Base-by-base conservation (phyloP, 192 early-diverging fungal species). In the Coemansia sp. region DNA sequence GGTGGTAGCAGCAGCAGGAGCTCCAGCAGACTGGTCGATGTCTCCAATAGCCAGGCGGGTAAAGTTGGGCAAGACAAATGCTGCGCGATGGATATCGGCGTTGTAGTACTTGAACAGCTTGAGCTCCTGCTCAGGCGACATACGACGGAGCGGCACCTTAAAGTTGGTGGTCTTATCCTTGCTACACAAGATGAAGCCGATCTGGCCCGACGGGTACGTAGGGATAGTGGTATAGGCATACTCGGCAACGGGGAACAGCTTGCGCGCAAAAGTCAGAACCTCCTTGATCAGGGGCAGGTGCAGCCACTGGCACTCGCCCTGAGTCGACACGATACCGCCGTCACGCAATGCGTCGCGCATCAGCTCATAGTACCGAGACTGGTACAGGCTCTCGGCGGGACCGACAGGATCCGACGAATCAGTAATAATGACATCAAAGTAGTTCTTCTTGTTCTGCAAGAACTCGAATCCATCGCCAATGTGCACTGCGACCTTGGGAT, bases 301-400 rank as follows among this genome's bases (percentile, higher is more conserved):
- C 61, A 99, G 92, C 96, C 98, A 99, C 87, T 94, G 92, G 90
- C 98, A 98, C 88, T 99, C 98, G 82, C 94, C 96, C 88, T 99
- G 98, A 35, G 95, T 95, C 80, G 91, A 93, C 75, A 99, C 89
- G 63, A 98, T 91, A 75, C 98, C 98, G 40, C 91, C 93, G 11
- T 86, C 86, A 49, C 90, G 89, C 80, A 99, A 86, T 23, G 96
- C 92, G 58, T 90, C 88, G 82, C 91, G 88, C 93, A 99, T 94
- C 65, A 99, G 87, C 76, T 95, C 88, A 83, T 93, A 99, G 85
- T 95, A 99, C 59, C 89, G 88, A 68, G 91, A 88, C 78, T 92
- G 90, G 87, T 96, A 99, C 78, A 99, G 87, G 50, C 90, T 89
- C 73, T 94, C 96, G 55, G 98, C 98, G 23, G 98, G 98, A 23